A percentile compares a stretch with the other conserved stretches of the same genome.
Conservation (phyloP, 179 eudicot genomes). For the Silene vulgaris region DNA sequence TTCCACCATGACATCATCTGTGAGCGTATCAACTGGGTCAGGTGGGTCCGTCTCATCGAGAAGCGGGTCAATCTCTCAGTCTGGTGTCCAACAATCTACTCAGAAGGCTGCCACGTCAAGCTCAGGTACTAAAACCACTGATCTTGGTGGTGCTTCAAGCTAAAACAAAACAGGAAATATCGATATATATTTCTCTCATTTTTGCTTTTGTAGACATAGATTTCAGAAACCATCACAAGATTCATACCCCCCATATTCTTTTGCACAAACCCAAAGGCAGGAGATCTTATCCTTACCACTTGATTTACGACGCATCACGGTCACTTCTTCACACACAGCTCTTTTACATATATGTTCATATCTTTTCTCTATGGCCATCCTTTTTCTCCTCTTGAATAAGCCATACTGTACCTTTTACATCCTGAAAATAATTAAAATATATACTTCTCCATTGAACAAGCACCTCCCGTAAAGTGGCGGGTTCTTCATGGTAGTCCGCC, state of each 20-base stretch:
- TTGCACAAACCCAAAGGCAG: conserved; percentile 28
- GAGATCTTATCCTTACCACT: conserved; percentile 18
- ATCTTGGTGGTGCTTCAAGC: conserved; percentile 33
- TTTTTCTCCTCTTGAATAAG: conserved; percentile 36
- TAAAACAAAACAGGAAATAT: conserved; percentile 23
- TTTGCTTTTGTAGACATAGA: conserved; percentile 32
- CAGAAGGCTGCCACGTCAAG: conserved; percentile 38
- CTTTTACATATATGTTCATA: conserved; percentile 21
- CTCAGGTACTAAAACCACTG: conserved; percentile 33
- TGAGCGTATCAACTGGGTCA: conserved; percentile 46
- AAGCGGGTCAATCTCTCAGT: conserved; percentile 43
- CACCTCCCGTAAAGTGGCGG: conserved; percentile 8
- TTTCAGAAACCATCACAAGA: conserved; percentile 21
- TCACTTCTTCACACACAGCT: conserved; percentile 15
- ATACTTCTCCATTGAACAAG: conserved; percentile 14
- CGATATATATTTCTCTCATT: conserved; percentile 17
- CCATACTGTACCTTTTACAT: conserved; percentile 27
- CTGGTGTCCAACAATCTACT: conserved; percentile 31
- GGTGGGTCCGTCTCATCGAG: conserved; percentile 55
- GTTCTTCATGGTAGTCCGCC: neutral
- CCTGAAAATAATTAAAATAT: conserved; percentile 22
- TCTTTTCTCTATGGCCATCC: conserved; percentile 15
- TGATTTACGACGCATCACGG: neutral
- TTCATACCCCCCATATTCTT: conserved; percentile 22
- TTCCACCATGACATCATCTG: conserved; percentile 43